These are phyloP conservation scores for Musa acuminata DNA, from an alignment of 176 grass and related monocot species.

Conservation along the genomic window DNA sequence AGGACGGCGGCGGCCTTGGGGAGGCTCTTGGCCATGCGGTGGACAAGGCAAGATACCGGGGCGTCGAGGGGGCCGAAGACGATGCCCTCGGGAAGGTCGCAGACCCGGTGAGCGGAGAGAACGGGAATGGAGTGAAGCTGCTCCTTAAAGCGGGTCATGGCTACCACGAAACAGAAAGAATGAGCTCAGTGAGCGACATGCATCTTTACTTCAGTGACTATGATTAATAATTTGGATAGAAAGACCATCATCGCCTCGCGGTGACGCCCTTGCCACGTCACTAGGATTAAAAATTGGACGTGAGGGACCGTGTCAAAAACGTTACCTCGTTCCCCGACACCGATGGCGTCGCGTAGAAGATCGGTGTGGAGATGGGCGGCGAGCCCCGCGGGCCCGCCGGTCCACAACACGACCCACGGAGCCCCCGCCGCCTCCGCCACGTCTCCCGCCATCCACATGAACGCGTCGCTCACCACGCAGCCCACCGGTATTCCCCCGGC, in stretches of 20 bases:
- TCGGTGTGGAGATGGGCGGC: conserved; percentile 20
- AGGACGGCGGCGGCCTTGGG: conserved; percentile 11
- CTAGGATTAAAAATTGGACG: too few species aligned
- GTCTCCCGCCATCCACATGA: conserved; percentile 20
- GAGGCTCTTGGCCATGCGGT: conserved; percentile 12
- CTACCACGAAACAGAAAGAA: too few species aligned
- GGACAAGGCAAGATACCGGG: conserved; percentile 1
- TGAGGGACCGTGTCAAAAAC: too few species aligned
- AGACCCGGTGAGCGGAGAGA: conserved; percentile 8
- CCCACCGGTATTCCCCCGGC: neutral
- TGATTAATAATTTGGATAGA: too few species aligned
- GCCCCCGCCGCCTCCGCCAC: neutral
- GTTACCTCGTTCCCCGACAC: conserved; percentile 13
- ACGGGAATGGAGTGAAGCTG: conserved; percentile 15
- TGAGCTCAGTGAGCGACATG: too few species aligned
- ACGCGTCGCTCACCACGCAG: conserved; percentile 27
- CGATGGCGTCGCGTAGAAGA: conserved; percentile 13
- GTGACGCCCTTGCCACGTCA: too few species aligned
- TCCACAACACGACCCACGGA: conserved; percentile 23
- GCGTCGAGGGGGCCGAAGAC: neutral
- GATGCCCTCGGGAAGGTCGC: conserved; percentile 28
- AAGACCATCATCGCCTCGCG: too few species aligned
- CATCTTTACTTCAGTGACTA: too few species aligned
- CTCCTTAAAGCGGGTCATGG: neutral
- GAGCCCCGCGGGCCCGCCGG: conserved; percentile 5